Evolutionary conservation across 2,329 filamentous ascomycete species (phyloP).

Genomic region (Scedosporium aurantiacum): DNA sequence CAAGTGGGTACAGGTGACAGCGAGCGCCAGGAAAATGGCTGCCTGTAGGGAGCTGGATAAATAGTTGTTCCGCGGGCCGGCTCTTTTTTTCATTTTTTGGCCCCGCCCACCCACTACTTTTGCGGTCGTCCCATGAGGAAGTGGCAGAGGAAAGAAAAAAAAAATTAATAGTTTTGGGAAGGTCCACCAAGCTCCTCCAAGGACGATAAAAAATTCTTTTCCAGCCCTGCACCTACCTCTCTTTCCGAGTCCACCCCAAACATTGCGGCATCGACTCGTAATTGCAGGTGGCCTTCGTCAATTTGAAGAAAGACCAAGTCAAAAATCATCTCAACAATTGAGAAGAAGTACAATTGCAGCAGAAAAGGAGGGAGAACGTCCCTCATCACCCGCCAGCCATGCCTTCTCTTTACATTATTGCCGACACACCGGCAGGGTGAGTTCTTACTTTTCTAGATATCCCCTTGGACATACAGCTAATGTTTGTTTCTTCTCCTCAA

Average conservation of each 20-base stretch:
- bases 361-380: constrained; percentile 1
- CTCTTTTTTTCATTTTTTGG: not conserved
- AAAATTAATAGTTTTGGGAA: not conserved
- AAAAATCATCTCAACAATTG: not conserved
- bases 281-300: not conserved
- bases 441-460: constrained; percentile 18
- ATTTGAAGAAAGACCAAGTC: not conserved
- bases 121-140: not conserved
- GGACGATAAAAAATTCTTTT: constrained; percentile 5
- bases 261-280: not conserved
- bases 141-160: constrained; percentile 1
- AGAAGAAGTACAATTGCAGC: not conserved
- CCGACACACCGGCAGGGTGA: constrained; percentile 78
- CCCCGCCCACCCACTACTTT: constrained; percentile 5
- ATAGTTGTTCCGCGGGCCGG: not conserved
- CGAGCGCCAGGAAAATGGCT: not conserved
- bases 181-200: constrained; percentile 4
- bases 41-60: not conserved
- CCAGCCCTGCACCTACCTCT: not conserved
- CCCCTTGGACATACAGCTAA: not conserved
- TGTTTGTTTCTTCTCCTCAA: not conserved
- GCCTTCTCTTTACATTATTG: constrained; percentile 69
- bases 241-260: not conserved
- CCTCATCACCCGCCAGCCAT: constrained; percentile 17
- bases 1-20: not conserved